Conservation (phyloP, 768 basidiomycete species). For the Vishniacozyma victoriae region DNA sequence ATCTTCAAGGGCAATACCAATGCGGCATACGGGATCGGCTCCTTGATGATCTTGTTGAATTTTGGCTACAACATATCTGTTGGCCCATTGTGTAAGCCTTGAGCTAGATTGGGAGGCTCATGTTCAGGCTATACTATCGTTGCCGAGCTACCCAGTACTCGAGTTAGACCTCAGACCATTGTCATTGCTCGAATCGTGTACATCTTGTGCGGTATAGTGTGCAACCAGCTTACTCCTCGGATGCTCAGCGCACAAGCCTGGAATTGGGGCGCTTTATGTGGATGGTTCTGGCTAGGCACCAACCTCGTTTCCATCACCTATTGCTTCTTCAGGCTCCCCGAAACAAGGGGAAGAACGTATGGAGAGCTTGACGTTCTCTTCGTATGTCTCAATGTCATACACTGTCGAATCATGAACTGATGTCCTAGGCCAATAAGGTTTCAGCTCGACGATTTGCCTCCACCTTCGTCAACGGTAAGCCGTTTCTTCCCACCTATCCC, state of each 20-base stretch:
- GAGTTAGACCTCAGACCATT: constrained; percentile 15
- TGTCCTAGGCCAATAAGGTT: constrained; percentile 19
- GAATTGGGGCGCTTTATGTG: constrained; percentile 20
- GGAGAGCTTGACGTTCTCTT: constrained; percentile 39
- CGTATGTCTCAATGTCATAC: too few species aligned
- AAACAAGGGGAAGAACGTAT: constrained; percentile 16
- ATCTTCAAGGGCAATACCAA: constrained; percentile 2
- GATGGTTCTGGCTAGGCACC: constrained; percentile 24
- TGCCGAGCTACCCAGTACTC: constrained; percentile 20
- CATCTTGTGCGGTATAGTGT: constrained; percentile 14
- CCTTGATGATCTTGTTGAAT: constrained; percentile 24
- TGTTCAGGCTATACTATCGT: constrained; percentile 25
- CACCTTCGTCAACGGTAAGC: constrained; percentile 14
- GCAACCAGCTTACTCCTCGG: constrained; percentile 13
- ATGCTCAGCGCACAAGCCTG: constrained; percentile 18
- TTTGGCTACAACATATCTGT: constrained; percentile 25
- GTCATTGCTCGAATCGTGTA: constrained; percentile 22
- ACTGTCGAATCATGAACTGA: too few species aligned
- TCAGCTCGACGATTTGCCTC: constrained; percentile 27
- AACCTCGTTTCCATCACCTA: constrained; percentile 19
- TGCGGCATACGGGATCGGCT: constrained; percentile 13
- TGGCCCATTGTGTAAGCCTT: constrained; percentile 20
- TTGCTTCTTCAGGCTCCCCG: constrained; percentile 24
- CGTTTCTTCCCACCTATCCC: too few species aligned
- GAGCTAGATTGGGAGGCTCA: neutral